Evolutionary conservation across 768 basidiomycete species (phyloP).

Genomic region (Sutorius australiensis): DNA sequence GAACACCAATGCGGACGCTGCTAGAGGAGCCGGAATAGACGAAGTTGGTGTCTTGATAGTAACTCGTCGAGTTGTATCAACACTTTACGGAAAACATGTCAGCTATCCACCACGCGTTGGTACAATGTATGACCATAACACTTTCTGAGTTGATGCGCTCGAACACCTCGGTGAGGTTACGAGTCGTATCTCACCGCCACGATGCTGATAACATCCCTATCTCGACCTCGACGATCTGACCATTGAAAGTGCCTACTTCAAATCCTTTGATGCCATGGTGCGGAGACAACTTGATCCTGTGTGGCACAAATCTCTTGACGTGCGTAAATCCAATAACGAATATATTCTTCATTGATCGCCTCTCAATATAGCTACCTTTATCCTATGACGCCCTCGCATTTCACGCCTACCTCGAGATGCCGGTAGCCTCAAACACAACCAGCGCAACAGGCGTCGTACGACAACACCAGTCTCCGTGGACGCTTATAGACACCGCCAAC

Average conservation of each 20-base stretch:
- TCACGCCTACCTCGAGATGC: constrained; percentile 85
- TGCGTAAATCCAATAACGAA: constrained; percentile 35
- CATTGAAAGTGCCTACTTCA: constrained; percentile 91
- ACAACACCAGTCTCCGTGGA: constrained; percentile 80
- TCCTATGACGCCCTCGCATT: constrained; percentile 90
- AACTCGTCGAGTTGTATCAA: constrained; percentile 87
- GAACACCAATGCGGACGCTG: constrained; percentile 8
- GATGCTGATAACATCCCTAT: constrained; percentile 38
- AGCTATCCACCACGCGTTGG: constrained; percentile 88
- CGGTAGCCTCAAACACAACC: constrained; percentile 61
- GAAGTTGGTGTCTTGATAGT: constrained; percentile 35
- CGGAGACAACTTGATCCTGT: constrained; percentile 87
- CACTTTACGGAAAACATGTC: constrained; percentile 80
- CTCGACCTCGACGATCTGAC: constrained; percentile 92
- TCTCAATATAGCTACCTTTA: constrained; percentile 56
- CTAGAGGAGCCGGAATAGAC: constrained; percentile 1
- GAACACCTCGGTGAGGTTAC: constrained; percentile 55
- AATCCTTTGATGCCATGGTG: constrained; percentile 85
- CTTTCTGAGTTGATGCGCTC: constrained; percentile 86
- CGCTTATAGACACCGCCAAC: constrained; percentile 89
- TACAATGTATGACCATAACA: constrained; percentile 92
- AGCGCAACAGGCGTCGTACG: constrained; percentile 49
- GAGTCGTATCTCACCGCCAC: neutral
- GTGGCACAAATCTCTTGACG: constrained; percentile 90
- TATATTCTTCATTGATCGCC: neutral